A percentile compares a stretch with the other conserved stretches of the same genome.
Conservation (phyloP, 495 filamentous ascomycete species). For the Aspergillus steynii region DNA sequence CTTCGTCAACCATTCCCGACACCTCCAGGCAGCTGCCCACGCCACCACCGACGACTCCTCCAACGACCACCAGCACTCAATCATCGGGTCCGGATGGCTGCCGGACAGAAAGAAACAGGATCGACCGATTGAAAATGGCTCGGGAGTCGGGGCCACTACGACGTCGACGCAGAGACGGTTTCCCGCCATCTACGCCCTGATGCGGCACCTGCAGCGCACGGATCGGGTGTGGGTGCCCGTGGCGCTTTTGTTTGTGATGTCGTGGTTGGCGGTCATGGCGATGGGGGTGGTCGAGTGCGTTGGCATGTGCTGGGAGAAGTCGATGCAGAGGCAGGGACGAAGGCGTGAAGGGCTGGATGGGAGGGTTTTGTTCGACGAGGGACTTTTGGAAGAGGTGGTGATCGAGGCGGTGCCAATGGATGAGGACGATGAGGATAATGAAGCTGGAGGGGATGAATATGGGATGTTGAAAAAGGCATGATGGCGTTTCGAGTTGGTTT, state of each 20-base stretch:
- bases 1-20: background rate
- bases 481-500: no score
- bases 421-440: conserved; percentile 20
- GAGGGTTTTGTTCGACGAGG: conserved; percentile 7
- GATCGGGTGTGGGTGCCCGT: conserved; percentile 19
- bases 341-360: background rate
- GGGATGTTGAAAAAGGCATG: background rate
- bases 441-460: background rate
- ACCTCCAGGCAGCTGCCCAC: background rate
- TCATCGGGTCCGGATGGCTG: background rate
- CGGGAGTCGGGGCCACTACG: background rate
- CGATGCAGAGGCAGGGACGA: background rate
- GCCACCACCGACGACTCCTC: no score
- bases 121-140: background rate
- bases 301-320: conserved; percentile 22
- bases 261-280: conserved; percentile 29
- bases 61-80: background rate
- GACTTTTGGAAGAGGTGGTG: conserved; percentile 8
- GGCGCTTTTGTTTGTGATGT: conserved; percentile 23
- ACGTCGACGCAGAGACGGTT: background rate
- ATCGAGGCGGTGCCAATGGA: conserved; percentile 10
- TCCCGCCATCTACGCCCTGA: conserved; percentile 1
- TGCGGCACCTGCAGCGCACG: background rate
- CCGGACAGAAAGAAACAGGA: background rate
- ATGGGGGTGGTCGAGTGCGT: conserved; percentile 29